These are phyloP conservation scores for Epichloe typhina DNA, from an alignment of 2,329 filamentous ascomycete genomes.

Conservation along the genomic window DNA sequence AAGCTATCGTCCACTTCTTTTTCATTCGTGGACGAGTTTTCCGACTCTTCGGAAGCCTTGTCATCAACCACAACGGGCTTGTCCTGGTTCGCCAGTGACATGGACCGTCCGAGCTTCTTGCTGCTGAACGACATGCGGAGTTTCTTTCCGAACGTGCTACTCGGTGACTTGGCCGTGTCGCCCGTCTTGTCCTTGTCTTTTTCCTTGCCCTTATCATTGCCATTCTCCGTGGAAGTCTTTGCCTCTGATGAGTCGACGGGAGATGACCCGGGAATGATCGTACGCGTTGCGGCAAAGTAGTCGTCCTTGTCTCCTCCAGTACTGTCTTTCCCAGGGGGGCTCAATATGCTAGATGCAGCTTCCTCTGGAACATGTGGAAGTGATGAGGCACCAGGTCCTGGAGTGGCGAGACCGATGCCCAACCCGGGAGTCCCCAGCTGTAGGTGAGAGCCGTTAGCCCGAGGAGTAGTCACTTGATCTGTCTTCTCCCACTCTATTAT, in stretches of 20 bases:
- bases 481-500: constrained; percentile 24
- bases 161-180: constrained; percentile 41
- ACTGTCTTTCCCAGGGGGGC: constrained; percentile 44
- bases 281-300: constrained; percentile 57
- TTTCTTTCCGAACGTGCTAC: constrained; percentile 68
- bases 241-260: constrained; percentile 33
- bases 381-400: constrained; percentile 24
- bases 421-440: constrained; percentile 61
- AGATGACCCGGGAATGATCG: constrained; percentile 1
- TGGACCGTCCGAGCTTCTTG: constrained; percentile 68
- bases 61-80: constrained; percentile 66
- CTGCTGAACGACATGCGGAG: constrained; percentile 73
- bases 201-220: constrained; percentile 32
- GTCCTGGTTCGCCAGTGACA: constrained; percentile 44
- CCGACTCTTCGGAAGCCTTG: constrained; percentile 52
- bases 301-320: constrained; percentile 55
- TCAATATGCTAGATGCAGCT: constrained; percentile 27
- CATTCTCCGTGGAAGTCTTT: constrained; percentile 32
- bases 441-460: constrained; percentile 49
- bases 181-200: constrained; percentile 31
- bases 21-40: constrained; percentile 51
- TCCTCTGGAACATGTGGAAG: constrained; percentile 38
- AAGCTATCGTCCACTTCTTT: constrained; percentile 67
- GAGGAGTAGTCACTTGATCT: constrained; percentile 44
- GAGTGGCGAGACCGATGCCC: constrained; percentile 66